Base-by-base conservation (phyloP, 2,329 filamentous ascomycete species). In the Stagonosporopsis vannaccii region DNA sequence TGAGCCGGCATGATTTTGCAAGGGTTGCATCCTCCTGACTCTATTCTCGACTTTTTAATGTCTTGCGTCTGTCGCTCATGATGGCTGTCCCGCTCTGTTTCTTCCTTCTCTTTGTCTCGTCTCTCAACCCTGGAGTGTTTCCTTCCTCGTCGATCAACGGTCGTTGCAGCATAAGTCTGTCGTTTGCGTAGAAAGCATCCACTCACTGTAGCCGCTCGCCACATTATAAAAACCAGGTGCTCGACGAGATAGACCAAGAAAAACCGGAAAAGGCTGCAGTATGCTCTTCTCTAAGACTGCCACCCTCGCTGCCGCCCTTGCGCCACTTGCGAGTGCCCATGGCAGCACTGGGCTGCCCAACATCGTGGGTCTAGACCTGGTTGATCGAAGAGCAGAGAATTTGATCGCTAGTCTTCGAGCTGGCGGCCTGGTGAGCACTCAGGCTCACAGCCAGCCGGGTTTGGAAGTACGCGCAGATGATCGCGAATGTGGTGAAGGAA, bases 401-500 rank as follows among this genome's bases (percentile, higher is more conserved):
- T 32, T 68, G 26, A 55, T 68, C 15, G 58, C 37, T 22, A 59
- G 39, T 47, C 32, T 62, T 33, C 35, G 53, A 28, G 39, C 54
- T 40, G 52, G 54, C 9, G 33, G 30, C 7, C n/a, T 55, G 1
- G 26, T 47, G 6, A 25, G 44, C 23, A 15, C 22, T 4, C 37
- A 48, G 1, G 40, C 15, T n/a, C 44, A 55, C 9, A 33, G 20
- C 15, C 25, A 44, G 15, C 40, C 42, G 17, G 23, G 26, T 22
- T 30, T 62, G 13, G 44, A 59, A 22, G 49, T 58, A 36, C 64
- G 67, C 36, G 56, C 64, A 46, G 52, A 36, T 20, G 47, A 51
- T 13, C 55, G 45, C 6, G 54, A 66, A 56, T 71, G 68, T 54
- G 68, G 68, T 40, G 52, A 48, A n/a, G 58, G 55, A 7, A 51